Percentiles rank a stretch among this genome's conserved stretches.
Conservation (phyloP, 2,329 filamentous ascomycete genomes). For the Pezizomycotina sp. region DNA sequence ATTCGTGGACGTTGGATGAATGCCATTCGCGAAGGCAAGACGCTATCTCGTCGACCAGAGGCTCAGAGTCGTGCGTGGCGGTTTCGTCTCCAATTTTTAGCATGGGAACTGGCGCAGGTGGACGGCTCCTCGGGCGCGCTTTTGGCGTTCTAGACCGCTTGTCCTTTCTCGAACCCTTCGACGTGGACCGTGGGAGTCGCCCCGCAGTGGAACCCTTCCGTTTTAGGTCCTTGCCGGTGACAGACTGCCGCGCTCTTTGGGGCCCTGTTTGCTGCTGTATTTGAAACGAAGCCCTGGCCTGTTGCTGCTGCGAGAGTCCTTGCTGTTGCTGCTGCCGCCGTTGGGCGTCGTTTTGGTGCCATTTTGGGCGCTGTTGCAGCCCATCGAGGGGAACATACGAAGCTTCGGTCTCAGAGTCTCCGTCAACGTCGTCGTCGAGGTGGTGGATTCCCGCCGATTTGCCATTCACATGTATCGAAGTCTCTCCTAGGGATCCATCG, state of each 20-base stretch:
- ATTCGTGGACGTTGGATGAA: constrained; percentile 84
- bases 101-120: constrained; percentile 87
- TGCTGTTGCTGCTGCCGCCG: constrained; percentile 12
- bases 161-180: constrained; percentile 4
- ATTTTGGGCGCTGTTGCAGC: no score
- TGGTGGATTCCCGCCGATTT: constrained; percentile 15
- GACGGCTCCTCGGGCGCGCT: constrained; percentile 45
- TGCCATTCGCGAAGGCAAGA: constrained; percentile 97
- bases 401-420: constrained; percentile 18
- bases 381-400: constrained; percentile 15
- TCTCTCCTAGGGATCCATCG: no score
- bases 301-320: constrained; percentile 16
- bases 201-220: no score
- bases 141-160: constrained; percentile 27
- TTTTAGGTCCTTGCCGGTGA: no score
- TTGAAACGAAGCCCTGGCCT: constrained; percentile 10
- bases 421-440: constrained; percentile 18
- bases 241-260: no score
- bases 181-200: constrained; percentile 2
- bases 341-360: no score
- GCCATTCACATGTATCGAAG: constrained; percentile 19
- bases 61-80: constrained; percentile 72
- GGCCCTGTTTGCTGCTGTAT: no score
- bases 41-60: constrained; percentile 90
- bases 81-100: constrained; percentile 96